Evolutionary conservation across 1,284 basidiomycete species (phyloP).

Genomic region (Cutaneotrichosporon cyanovorans): DNA sequence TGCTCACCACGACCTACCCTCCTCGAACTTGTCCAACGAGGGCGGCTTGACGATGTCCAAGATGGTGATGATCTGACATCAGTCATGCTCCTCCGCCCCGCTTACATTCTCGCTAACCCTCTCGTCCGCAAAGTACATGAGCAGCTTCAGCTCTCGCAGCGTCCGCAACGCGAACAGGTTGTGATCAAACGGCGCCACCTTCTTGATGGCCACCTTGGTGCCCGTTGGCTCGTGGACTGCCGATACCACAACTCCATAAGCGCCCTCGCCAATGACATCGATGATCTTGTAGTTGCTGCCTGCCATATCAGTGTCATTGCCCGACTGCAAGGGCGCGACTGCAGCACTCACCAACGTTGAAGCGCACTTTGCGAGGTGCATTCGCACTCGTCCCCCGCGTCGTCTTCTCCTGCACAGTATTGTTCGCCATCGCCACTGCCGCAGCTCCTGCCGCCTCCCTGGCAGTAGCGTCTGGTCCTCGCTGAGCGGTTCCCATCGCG

Average conservation of each 20-base stretch:
- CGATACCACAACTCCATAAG: slow-evolving; percentile 67
- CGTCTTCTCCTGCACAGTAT: slow-evolving; percentile 24
- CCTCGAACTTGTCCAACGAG: slow-evolving; percentile 83
- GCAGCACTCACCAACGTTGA: slow-evolving; percentile 71
- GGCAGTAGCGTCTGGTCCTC: no score
- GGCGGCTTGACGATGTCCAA: slow-evolving; percentile 88
- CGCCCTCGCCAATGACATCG: slow-evolving; percentile 87
- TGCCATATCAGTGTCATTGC: slow-evolving; percentile 5
- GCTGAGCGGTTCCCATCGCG: no score
- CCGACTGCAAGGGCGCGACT: slow-evolving; percentile 4
- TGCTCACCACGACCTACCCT: slow-evolving; percentile 62
- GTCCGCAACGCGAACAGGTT: slow-evolving; percentile 85
- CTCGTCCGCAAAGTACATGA: slow-evolving; percentile 83
- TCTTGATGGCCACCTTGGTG: slow-evolving; percentile 79
- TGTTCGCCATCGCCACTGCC: not conserved
- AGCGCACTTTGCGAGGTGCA: slow-evolving; percentile 77
- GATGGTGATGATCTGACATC: slow-evolving; percentile 83
- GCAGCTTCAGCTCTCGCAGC: slow-evolving; percentile 74
- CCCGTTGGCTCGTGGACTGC: slow-evolving; percentile 72
- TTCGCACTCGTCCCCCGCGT: slow-evolving; percentile 43
- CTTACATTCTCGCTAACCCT: slow-evolving; percentile 87
- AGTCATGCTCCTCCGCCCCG: slow-evolving; percentile 10
- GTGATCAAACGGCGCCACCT: slow-evolving; percentile 86
- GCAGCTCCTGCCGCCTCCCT: no score
- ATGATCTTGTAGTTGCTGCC: slow-evolving; percentile 69